These are phyloP conservation scores for Aspergillus cristatus DNA, from an alignment of 495 filamentous ascomycete species.

Conservation along the genomic window DNA sequence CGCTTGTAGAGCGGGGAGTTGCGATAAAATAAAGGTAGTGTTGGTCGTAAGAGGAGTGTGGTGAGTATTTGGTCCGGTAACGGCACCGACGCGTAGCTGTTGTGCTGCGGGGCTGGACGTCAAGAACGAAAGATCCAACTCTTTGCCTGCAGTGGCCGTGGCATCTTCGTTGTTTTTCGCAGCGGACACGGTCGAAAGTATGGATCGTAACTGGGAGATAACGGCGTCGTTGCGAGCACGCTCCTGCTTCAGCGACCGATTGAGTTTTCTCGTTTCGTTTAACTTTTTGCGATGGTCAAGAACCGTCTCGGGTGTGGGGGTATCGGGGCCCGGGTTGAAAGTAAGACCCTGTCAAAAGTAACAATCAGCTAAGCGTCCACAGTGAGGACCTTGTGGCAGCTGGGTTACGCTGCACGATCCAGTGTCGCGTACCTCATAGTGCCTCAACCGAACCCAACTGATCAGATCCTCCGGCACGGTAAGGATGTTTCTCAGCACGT, in stretches of 20 bases:
- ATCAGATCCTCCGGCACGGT: constrained; percentile 63
- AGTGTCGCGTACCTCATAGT: constrained; percentile 73
- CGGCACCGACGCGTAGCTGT: constrained; percentile 36
- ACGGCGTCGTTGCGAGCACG: constrained; percentile 65
- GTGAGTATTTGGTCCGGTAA: constrained; percentile 24
- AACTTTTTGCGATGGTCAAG: constrained; percentile 64
- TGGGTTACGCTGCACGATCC: background rate
- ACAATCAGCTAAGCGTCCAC: constrained; percentile 8
- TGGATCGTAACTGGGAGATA: constrained; percentile 52
- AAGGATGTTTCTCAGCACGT: constrained; percentile 80
- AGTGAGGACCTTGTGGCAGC: background rate
- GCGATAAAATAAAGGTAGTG: constrained; percentile 68
- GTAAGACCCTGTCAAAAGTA: constrained; percentile 24
- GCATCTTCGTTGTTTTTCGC: constrained; percentile 20
- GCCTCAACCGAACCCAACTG: constrained; percentile 67
- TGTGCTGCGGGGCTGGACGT: constrained; percentile 36
- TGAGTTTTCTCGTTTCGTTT: constrained; percentile 71
- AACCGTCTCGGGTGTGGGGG: constrained; percentile 55
- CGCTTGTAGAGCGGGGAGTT: constrained; percentile 67
- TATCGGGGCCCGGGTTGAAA: constrained; percentile 22
- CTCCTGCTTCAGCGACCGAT: constrained; percentile 64
- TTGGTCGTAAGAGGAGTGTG: constrained; percentile 56
- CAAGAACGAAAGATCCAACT: constrained; percentile 44
- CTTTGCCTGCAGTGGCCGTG: constrained; percentile 6
- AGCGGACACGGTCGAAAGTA: constrained; percentile 32